Evolutionary conservation across 1,139 yeast species (phyloP).

Genomic region (Hyphopichia burtonii): DNA sequence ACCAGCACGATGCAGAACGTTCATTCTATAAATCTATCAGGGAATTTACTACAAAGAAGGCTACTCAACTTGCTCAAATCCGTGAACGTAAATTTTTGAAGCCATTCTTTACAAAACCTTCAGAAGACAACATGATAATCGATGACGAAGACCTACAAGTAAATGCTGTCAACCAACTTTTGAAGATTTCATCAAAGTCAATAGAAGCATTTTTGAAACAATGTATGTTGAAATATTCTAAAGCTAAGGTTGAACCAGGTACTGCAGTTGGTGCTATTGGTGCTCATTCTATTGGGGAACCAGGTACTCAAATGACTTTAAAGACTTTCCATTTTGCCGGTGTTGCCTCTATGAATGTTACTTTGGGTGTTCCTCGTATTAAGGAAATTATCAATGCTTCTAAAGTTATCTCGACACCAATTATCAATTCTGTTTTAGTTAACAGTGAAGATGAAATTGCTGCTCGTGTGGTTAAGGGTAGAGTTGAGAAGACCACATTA

Average conservation of each 20-base stretch:
- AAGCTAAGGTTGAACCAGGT: conserved; percentile 97
- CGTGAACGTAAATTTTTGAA: conserved; percentile 54
- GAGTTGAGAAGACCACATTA: conserved; percentile 88
- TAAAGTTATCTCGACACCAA: conserved; percentile 92
- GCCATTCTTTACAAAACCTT: conserved; percentile 36
- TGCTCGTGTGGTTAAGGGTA: conserved; percentile 96
- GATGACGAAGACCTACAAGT: conserved; percentile 48
- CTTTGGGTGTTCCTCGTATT: conserved; percentile 98
- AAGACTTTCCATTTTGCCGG: conserved; percentile 99
- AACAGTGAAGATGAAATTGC: conserved; percentile 95
- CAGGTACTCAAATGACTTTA: conserved; percentile 98
- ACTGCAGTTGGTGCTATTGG: conserved; percentile 99
- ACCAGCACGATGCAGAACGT: conserved; percentile 83
- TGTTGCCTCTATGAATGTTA: conserved; percentile 98
- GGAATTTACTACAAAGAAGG: conserved; percentile 58
- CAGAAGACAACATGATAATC: conserved; percentile 35
- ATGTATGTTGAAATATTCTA: conserved; percentile 78
- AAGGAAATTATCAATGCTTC: conserved; percentile 98
- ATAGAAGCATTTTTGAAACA: conserved; percentile 70
- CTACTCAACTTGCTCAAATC: conserved; percentile 52
- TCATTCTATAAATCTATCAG: conserved; percentile 75
- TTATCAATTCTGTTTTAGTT: conserved; percentile 90
- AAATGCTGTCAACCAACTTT: conserved; percentile 66
- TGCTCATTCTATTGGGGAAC: conserved; percentile 98
- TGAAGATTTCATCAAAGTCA: conserved; percentile 63